Evolutionary conservation across 179 eudicot genomes (phyloP), one percentile per base, ranked within the genome.

Genomic region (Nepenthes alata): DNA sequence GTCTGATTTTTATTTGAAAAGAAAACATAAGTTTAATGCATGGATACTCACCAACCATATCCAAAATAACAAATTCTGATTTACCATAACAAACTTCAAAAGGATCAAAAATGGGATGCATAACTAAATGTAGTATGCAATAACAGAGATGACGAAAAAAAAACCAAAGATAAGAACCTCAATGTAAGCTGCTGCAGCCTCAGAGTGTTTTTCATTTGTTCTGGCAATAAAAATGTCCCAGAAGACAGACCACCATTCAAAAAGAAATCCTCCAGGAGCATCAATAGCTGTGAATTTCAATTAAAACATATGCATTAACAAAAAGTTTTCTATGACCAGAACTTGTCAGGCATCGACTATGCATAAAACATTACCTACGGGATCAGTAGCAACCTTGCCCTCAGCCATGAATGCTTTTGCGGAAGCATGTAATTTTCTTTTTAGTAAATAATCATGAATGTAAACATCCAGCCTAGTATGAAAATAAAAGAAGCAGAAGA

Each of bases 161-260:
- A 25, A 25, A 25, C 0, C 25, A 25, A n/a, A 59, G 59, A 71
- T 37, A 60, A 62, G 52, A 41, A 91, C 97, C 97, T 84, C 95
- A 64, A 91, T 88, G 69, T 91, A 91, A 57, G 91, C 81, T 55
- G 96, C 98, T 54, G 96, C 98, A 55, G 96, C 66, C 70, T 91
- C 98, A n/a, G 98, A 91, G 76, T 91, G 98, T 63, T 91, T 91
- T 73, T 91, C 96, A 69, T 89, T 91, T 50, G 98, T 91, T 77
- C 98, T 75, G 45, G 98, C 96, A 71, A 91, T 91, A 69, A 91
- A 91, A 10, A 91, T 89, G 67, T 91, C 98, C 98, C 98, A 91
- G 66, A 91, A 91, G 62, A 91, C 97, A 56, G 98, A 91, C 98
- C 98, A 91, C 98, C 98, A 91, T 71, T 91, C 98, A 50, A 91